phyloP scores from a whole-genome alignment of 1,284 basidiomycete genomes.

The Microstroma glucosiphilum region DNA sequence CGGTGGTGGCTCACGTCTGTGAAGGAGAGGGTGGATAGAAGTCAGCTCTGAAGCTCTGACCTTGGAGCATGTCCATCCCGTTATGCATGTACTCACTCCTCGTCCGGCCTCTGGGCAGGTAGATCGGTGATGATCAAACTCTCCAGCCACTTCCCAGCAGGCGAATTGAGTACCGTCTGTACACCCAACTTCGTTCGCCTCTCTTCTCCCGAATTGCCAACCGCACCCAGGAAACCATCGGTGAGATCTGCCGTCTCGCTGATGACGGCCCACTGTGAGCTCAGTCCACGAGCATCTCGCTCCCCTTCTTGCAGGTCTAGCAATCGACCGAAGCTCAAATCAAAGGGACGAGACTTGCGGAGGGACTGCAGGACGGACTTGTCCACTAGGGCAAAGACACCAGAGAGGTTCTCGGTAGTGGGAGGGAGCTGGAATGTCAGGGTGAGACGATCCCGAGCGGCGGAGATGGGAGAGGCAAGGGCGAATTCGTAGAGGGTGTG shows the following conservation, averaged over 20 bases:
- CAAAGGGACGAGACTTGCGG: conserved; percentile 33
- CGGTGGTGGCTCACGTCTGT: background rate
- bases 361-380: conserved; percentile 33
- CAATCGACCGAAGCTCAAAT: conserved; percentile 40
- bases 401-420: conserved; percentile 25
- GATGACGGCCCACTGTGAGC: conserved; percentile 40
- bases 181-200: conserved; percentile 37
- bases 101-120: conserved; percentile 24
- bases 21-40: background rate
- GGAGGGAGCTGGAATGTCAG: conserved; percentile 37
- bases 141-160: conserved; percentile 30
- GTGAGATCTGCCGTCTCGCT: conserved; percentile 41
- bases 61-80: too few species aligned
- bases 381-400: conserved; percentile 44
- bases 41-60: background rate
- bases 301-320: conserved; percentile 25
- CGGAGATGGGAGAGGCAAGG: conserved; percentile 21
- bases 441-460: conserved; percentile 29
- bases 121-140: conserved; percentile 45
- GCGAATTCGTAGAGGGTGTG: conserved; percentile 28
- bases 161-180: conserved; percentile 26
- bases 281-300: conserved; percentile 30
- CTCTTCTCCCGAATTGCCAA: conserved; percentile 35
- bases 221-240: conserved; percentile 43
- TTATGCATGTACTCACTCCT: conserved; percentile 13